Base-by-base conservation (phyloP, 2,329 filamentous ascomycete genomes). In the Microascus cirrosus region DNA sequence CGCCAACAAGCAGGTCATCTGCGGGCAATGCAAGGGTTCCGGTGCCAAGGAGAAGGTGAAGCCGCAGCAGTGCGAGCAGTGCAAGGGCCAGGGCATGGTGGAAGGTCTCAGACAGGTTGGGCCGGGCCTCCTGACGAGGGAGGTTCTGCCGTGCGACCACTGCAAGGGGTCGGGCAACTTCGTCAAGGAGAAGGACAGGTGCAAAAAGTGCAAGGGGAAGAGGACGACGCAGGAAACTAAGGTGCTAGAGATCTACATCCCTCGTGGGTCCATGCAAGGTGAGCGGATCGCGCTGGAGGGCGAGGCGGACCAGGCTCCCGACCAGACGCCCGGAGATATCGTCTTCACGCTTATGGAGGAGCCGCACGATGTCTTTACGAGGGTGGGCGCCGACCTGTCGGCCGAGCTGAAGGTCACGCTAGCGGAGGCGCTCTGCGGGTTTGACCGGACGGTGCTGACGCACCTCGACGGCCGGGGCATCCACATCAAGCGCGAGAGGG, bases 201-300 rank as follows among this genome's bases (percentile, higher is more conserved):
- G 94, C 79, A 96, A 95, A 80, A 96, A 94, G 78, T 99, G 94
- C 83, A 97, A 97, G 75, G 94, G 94, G 67, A 89, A 89, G 71
- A 83, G 90, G 61, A 91, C 90, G 15, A 84, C 85, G 52, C 87
- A 91, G 66, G 89, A 94, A 73, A 94, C 89, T 73, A 99, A 97
- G 76, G 89, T 93, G 3, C 78, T 99, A 60, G 94, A 99, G 74
- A 86, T 99, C 56, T 97, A 97, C 75, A 96, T 99, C 60, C 91
- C 93, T 11, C 84, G 89, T 56, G 93, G 93, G 53, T 87, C 88
- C 45, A 83, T 83, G 77, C 86, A 95, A 70, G 92, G 92, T 62
- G 93, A 99, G 67, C 85, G 85, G 63, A 96, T 99, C 65, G 83
- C 92, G 11, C 78, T 99, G 4, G 87, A 95, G 68, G 93, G 93